A percentile compares a stretch with the other conserved stretches of the same genome.
These are phyloP conservation scores for Chaetomiaceae sp. DNA, from an alignment of 2,329 filamentous ascomycete species.

Conservation along the genomic window DNA sequence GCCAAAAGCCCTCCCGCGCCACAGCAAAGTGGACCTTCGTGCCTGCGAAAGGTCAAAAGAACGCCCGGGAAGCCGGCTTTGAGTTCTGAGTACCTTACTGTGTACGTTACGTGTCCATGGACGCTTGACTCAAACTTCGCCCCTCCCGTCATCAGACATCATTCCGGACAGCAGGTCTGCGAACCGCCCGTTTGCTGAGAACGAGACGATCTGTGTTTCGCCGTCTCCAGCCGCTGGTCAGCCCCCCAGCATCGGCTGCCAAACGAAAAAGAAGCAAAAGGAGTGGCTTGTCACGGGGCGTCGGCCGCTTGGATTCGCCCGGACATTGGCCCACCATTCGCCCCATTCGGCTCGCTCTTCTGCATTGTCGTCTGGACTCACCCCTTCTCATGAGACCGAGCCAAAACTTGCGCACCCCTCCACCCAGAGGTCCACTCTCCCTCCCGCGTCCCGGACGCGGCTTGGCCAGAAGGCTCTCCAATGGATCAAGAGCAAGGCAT, in stretches of 20 bases:
- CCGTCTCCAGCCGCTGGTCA: slow-evolving; percentile 19
- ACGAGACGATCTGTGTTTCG: neutral
- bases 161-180: neutral
- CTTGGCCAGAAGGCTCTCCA: neutral
- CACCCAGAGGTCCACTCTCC: no score
- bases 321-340: neutral
- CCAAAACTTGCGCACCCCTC: slow-evolving; percentile 3
- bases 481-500: slow-evolving; percentile 14
- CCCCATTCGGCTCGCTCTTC: no score
- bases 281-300: slow-evolving; percentile 21
- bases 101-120: neutral
- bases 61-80: neutral
- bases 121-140: slow-evolving; percentile 5
- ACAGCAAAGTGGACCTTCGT: neutral
- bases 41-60: neutral
- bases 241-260: neutral
- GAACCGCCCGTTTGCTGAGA: no score
- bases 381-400: slow-evolving; percentile 10
- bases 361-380: slow-evolving; percentile 4
- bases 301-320: neutral
- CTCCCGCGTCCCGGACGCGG: neutral
- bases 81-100: neutral
- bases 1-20: neutral
- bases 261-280: slow-evolving; percentile 12
- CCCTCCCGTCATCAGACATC: slow-evolving; percentile 6